phyloP scores from a whole-genome alignment of 345 rosid genomes.

The Chamaenerion angustifolium region DNA sequence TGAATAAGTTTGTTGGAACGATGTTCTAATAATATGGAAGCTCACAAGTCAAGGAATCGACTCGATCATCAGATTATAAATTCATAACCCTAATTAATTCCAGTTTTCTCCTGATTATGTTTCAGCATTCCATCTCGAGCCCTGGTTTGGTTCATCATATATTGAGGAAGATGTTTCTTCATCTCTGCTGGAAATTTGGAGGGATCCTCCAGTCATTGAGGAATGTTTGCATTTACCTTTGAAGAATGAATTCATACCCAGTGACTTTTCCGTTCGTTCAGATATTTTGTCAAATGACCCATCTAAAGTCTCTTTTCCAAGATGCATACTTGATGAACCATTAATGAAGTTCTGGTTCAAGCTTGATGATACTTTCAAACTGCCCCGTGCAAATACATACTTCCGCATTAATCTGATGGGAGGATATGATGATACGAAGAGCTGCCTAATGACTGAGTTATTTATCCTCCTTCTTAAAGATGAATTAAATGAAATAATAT shows the following conservation, averaged over 20 bases:
- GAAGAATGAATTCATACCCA: constrained; percentile 74
- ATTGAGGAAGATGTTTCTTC: constrained; percentile 56
- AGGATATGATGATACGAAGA: constrained; percentile 50
- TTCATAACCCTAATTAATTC: no score
- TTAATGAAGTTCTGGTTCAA: constrained; percentile 89
- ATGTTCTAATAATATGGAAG: no score
- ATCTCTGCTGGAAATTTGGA: constrained; percentile 59
- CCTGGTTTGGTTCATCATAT: constrained; percentile 81
- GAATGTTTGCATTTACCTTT: constrained; percentile 58
- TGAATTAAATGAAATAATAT: constrained; percentile 74
- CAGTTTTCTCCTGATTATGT: not conserved
- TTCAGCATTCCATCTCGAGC: constrained; percentile 61
- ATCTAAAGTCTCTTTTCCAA: constrained; percentile 31
- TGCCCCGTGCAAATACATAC: constrained; percentile 82
- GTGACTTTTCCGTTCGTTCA: constrained; percentile 61
- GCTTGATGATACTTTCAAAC: constrained; percentile 67
- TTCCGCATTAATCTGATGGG: constrained; percentile 79
- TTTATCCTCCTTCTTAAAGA: constrained; percentile 82
- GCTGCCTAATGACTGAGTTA: constrained; percentile 66
- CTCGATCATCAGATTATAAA: no score
- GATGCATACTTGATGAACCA: constrained; percentile 65
- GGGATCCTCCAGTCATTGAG: constrained; percentile 63
- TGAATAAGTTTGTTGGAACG: no score
- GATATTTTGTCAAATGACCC: constrained; percentile 17
- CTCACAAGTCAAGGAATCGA: no score